Conservation (phyloP, 768 basidiomycete species). For the Boletus fagicola region DNA sequence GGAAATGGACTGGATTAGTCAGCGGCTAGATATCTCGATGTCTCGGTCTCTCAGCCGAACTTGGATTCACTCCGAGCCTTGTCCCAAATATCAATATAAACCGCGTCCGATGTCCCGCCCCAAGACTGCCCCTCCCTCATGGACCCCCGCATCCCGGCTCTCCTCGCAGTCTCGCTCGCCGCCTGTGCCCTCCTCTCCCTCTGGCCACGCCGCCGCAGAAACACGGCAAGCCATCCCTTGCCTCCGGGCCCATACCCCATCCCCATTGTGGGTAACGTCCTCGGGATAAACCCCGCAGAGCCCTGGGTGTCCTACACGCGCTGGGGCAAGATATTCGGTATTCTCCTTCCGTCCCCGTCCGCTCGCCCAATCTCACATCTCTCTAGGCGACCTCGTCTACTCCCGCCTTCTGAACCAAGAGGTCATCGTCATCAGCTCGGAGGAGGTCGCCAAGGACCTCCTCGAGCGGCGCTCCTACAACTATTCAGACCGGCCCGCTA, state of each 20-base stretch:
- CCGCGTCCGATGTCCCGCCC: neutral
- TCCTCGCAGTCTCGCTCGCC: slow-evolving; percentile 8
- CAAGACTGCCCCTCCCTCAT: neutral
- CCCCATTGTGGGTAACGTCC: slow-evolving; percentile 31
- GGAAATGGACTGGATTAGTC: slow-evolving; percentile 8
- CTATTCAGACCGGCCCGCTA: slow-evolving; percentile 43
- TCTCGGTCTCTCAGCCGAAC: neutral
- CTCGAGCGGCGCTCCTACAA: slow-evolving; percentile 44
- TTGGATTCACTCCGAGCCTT: too few species aligned
- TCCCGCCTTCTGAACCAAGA: slow-evolving; percentile 36
- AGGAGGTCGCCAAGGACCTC: slow-evolving; percentile 39
- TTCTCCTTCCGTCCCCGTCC: slow-evolving; percentile 11
- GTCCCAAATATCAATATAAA: slow-evolving; percentile 8
- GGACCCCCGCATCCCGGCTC: slow-evolving; percentile 14
- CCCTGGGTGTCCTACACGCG: slow-evolving; percentile 35
- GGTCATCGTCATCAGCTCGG: slow-evolving; percentile 42
- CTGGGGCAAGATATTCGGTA: slow-evolving; percentile 34
- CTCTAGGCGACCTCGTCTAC: slow-evolving; percentile 38
- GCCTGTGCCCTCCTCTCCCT: slow-evolving; percentile 4
- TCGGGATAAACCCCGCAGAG: slow-evolving; percentile 24
- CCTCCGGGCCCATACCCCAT: slow-evolving; percentile 55
- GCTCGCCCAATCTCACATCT: neutral
- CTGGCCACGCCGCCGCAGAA: slow-evolving; percentile 9
- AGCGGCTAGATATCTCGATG: neutral
- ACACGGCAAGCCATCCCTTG: slow-evolving; percentile 21